Conservation (phyloP, 495 filamentous ascomycete genomes). For the Talaromyces stipitatus region DNA sequence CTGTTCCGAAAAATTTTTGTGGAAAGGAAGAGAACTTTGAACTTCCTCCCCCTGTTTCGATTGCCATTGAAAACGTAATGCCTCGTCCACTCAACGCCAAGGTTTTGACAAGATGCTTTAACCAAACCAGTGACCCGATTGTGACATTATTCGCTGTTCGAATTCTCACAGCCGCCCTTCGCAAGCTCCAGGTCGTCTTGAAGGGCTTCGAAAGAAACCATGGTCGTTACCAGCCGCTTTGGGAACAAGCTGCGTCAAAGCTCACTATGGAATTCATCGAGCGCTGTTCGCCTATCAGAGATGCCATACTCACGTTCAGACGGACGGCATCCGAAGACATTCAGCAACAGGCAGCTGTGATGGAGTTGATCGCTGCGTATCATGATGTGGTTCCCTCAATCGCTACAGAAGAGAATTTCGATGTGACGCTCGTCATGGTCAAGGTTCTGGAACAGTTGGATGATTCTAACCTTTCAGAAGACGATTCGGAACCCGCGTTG, state of each 20-base stretch:
- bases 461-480: slow-evolving; percentile 20
- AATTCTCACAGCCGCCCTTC: slow-evolving; percentile 66
- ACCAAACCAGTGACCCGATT: slow-evolving; percentile 57
- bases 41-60: slow-evolving; percentile 65
- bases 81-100: slow-evolving; percentile 76
- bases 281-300: slow-evolving; percentile 70
- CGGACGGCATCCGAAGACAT: slow-evolving; percentile 57
- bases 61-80: slow-evolving; percentile 77
- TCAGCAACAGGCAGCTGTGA: slow-evolving; percentile 69
- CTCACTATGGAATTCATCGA: slow-evolving; percentile 68
- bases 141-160: slow-evolving; percentile 77
- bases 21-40: slow-evolving; percentile 41
- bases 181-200: slow-evolving; percentile 59
- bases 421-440: slow-evolving; percentile 69
- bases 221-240: slow-evolving; percentile 38
- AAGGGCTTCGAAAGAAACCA: slow-evolving; percentile 32
- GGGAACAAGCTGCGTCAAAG: slow-evolving; percentile 56
- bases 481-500: slow-evolving; percentile 44
- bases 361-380: slow-evolving; percentile 66
- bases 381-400: slow-evolving; percentile 75
- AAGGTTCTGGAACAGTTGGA: slow-evolving; percentile 51
- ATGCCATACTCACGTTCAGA: slow-evolving; percentile 62
- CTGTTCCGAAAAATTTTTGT: slow-evolving; percentile 63
- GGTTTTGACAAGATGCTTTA: slow-evolving; percentile 66
- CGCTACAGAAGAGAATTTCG: slow-evolving; percentile 75